phyloP scores from a whole-genome alignment of 1,284 basidiomycete species.

The Leccinum fallax region DNA sequence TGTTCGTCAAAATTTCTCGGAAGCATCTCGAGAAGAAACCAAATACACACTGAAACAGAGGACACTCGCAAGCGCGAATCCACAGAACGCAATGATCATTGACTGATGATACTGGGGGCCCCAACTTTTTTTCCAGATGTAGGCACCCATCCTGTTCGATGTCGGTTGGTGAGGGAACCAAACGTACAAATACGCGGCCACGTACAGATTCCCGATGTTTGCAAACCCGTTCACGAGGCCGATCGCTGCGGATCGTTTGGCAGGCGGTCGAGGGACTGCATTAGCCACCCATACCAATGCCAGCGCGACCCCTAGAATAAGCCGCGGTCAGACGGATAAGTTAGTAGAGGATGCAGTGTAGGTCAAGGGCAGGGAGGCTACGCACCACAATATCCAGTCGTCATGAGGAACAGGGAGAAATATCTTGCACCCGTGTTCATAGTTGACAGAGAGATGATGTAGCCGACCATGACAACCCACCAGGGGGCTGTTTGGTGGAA shows the following conservation, averaged over 20 bases:
- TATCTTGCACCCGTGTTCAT: not conserved
- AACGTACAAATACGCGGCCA: not conserved
- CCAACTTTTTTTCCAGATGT: not conserved
- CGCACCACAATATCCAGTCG: not conserved
- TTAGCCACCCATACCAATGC: not conserved
- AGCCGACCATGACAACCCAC: not conserved
- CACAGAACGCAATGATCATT: not conserved
- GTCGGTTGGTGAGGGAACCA: not conserved
- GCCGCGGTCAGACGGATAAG: not conserved
- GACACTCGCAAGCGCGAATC: not conserved
- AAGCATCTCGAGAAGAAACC: not conserved
- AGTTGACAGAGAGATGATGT: conserved; percentile 1
- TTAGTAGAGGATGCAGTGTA: too few species aligned
- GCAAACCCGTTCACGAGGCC: not conserved
- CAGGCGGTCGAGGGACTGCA: not conserved
- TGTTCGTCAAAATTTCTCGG: not conserved
- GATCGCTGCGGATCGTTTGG: not conserved
- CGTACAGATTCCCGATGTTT: not conserved
- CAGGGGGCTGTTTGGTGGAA: not conserved
- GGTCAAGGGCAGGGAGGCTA: not conserved
- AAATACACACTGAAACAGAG: not conserved
- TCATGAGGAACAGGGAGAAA: conserved; percentile 1
- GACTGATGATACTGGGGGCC: not conserved
- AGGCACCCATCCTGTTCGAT: not conserved
- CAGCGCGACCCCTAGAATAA: not conserved